Percentiles rank a stretch among this genome's conserved stretches.
Evolutionary conservation across 2,329 filamentous ascomycete genomes (phyloP).

Genomic region (Lachnellula arida): DNA sequence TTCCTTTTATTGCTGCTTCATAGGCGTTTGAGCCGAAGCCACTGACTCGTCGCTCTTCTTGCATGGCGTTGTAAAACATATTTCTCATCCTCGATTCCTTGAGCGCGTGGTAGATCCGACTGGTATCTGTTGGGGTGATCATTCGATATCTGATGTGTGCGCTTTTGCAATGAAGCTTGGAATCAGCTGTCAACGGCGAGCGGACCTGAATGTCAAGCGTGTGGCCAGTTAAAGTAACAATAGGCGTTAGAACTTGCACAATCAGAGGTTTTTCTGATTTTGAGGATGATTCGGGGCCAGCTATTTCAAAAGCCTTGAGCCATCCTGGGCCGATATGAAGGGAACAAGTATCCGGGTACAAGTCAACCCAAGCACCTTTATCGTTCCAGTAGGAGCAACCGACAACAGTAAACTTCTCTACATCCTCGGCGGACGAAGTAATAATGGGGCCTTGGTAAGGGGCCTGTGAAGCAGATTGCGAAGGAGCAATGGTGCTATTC

Average conservation of each 20-base stretch:
- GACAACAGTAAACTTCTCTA: constrained; percentile 45
- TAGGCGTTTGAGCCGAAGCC: constrained; percentile 54
- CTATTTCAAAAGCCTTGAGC: constrained; percentile 51
- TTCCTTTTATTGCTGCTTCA: constrained; percentile 38
- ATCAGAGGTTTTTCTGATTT: constrained; percentile 42
- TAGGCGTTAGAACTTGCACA: constrained; percentile 81
- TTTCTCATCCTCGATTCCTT: constrained; percentile 90
- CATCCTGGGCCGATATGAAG: constrained; percentile 54
- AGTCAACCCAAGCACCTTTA: constrained; percentile 55
- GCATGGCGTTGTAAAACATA: constrained; percentile 71
- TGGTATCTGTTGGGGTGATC: constrained; percentile 69
- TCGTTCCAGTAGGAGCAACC: constrained; percentile 60
- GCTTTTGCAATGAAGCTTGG: constrained; percentile 62
- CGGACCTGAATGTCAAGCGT: constrained; percentile 91
- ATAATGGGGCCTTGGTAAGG: constrained; percentile 50
- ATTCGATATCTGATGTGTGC: constrained; percentile 78
- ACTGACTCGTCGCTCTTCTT: constrained; percentile 65
- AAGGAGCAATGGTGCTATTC: constrained; percentile 54
- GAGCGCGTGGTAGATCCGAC: constrained; percentile 77
- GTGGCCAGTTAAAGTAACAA: constrained; percentile 87
- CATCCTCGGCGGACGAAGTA: constrained; percentile 31
- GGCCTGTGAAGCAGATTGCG: constrained; percentile 76
- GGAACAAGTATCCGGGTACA: constrained; percentile 47
- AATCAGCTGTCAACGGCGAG: constrained; percentile 72
- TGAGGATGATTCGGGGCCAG: constrained; percentile 29